Percentiles rank a stretch among this genome's conserved stretches.
phyloP scores from a whole-genome alignment of 495 filamentous ascomycete genomes.

The Astrothelium macrocarpum region DNA sequence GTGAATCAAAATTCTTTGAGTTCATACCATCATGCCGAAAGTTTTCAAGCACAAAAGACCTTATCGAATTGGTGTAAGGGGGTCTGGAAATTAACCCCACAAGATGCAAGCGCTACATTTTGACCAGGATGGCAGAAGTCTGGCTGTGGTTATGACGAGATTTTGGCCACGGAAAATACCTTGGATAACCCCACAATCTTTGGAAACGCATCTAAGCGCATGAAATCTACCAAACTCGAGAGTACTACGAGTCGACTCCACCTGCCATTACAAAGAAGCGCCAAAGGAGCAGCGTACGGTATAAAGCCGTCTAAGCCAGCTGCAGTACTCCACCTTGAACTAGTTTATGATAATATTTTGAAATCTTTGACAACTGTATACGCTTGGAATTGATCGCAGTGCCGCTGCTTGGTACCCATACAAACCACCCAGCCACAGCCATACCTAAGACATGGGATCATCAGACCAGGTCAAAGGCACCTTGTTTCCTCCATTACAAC shows the following conservation, averaged over 20 bases:
- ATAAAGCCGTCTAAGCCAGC: too few species aligned
- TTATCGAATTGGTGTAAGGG: not conserved
- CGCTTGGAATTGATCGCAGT: not conserved
- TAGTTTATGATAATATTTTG: too few species aligned
- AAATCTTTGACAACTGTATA: too few species aligned
- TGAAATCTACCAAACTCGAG: too few species aligned
- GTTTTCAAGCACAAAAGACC: not conserved
- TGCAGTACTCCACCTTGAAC: too few species aligned
- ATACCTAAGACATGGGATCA: too few species aligned
- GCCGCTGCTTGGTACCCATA: not conserved
- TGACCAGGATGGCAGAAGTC: not conserved
- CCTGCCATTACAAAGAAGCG: too few species aligned
- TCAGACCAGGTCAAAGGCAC: too few species aligned
- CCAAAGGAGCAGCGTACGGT: too few species aligned
- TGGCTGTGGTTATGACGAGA: conserved; percentile 1
- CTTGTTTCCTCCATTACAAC: not conserved
- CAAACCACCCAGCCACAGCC: not conserved
- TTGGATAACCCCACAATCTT: too few species aligned
- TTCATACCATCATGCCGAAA: not conserved
- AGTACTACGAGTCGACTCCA: too few species aligned
- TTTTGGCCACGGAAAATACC: not conserved
- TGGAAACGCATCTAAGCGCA: too few species aligned
- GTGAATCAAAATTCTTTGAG: not conserved
- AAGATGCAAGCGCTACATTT: not conserved
- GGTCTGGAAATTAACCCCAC: not conserved